Conservation (phyloP, 2,329 filamentous ascomycete genomes). For the Penicillium sp. region DNA sequence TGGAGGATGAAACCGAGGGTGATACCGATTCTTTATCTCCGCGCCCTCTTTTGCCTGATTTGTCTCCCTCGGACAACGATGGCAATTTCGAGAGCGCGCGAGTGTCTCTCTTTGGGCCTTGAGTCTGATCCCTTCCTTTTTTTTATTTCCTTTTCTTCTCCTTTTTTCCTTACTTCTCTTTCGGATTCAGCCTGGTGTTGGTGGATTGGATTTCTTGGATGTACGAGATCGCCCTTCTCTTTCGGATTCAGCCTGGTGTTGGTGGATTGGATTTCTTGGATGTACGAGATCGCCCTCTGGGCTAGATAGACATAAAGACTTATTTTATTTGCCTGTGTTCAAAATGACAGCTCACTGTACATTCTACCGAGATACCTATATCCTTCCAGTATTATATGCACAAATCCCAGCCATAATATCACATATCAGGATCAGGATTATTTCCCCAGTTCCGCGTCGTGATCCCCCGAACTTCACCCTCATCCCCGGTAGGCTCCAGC, state of each 20-base stretch:
- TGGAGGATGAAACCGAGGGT: neutral
- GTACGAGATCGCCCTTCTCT: neutral
- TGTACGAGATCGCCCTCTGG: neutral
- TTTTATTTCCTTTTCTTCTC: neutral
- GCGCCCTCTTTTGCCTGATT: neutral
- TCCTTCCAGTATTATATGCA: too few relatives aligned
- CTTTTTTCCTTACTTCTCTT: neutral
- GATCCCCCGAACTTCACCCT: slow-evolving; percentile 17
- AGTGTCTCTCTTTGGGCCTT: neutral
- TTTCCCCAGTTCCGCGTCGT: slow-evolving; percentile 32
- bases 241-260: neutral
- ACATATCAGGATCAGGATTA: slow-evolving; percentile 25
- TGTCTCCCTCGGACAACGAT: neutral
- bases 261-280: neutral
- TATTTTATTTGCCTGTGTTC: neutral
- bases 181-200: neutral
- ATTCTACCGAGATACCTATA: neutral
- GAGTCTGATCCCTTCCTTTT: too few relatives aligned
- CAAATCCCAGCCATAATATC: neutral
- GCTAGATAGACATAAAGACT: neutral
- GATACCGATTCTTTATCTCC: neutral
- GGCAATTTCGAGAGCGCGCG: neutral
- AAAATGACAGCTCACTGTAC: too few relatives aligned
- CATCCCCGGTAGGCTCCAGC: slow-evolving; percentile 41
- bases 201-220: neutral